phyloP scores from a whole-genome alignment of 495 filamentous ascomycete species.

The Aspergillus ostianus region DNA sequence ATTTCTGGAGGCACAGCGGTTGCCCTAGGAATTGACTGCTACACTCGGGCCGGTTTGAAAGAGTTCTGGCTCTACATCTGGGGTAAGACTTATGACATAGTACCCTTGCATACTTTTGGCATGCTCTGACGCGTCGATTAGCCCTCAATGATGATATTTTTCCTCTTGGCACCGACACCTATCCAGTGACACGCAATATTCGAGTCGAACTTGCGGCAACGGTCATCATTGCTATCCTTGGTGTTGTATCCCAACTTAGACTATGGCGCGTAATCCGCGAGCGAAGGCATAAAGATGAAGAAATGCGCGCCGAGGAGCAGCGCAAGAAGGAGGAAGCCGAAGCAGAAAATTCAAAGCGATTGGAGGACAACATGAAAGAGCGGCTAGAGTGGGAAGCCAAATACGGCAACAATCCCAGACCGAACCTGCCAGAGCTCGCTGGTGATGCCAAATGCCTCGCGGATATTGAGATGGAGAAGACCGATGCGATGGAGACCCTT shows the following conservation, averaged over 20 bases:
- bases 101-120: background rate
- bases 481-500: slow-evolving; percentile 39
- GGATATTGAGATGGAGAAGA: slow-evolving; percentile 29
- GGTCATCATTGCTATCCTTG: slow-evolving; percentile 68
- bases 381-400: slow-evolving; percentile 75
- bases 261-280: slow-evolving; percentile 87
- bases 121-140: slow-evolving; percentile 27
- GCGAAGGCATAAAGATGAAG: slow-evolving; percentile 60
- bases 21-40: slow-evolving; percentile 87
- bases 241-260: slow-evolving; percentile 79
- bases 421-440: slow-evolving; percentile 28
- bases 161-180: slow-evolving; percentile 69
- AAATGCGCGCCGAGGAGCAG: slow-evolving; percentile 53
- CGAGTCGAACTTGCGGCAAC: slow-evolving; percentile 79
- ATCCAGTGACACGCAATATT: slow-evolving; percentile 85
- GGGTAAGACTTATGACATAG: slow-evolving; percentile 48
- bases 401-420: slow-evolving; percentile 56
- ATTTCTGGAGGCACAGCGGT: slow-evolving; percentile 78
- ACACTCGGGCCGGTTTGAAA: slow-evolving; percentile 81
- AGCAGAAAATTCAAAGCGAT: slow-evolving; percentile 59
- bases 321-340: slow-evolving; percentile 67
- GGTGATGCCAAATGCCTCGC: slow-evolving; percentile 28
- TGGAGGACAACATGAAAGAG: slow-evolving; percentile 66
- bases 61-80: slow-evolving; percentile 97
- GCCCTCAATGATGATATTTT: slow-evolving; percentile 77